phyloP scores from a whole-genome alignment of 192 early-diverging fungal genomes.

The Podila clonocystis region DNA sequence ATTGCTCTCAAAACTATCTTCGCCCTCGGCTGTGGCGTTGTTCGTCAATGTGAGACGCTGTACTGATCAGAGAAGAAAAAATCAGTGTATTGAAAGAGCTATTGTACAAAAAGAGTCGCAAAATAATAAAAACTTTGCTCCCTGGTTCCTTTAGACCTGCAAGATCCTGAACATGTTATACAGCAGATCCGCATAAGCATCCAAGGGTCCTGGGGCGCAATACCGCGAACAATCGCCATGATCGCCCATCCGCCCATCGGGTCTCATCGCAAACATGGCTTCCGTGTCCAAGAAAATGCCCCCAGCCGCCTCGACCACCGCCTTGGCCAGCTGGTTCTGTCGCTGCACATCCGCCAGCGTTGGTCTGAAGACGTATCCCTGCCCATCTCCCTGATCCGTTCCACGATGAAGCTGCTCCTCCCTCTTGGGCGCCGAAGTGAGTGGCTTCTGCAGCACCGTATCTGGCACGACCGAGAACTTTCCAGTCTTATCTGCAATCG shows the following conservation, averaged over 20 bases:
- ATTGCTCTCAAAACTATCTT: no score
- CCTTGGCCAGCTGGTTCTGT: conserved; percentile 61
- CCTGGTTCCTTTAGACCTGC: not conserved
- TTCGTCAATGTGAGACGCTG: no score
- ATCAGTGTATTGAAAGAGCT: no score
- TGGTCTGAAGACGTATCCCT: conserved; percentile 7
- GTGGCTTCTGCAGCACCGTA: conserved; percentile 40
- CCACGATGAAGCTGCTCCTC: conserved; percentile 15
- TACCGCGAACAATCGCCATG: conserved; percentile 60
- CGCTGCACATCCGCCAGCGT: conserved; percentile 53
- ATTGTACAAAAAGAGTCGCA: no score
- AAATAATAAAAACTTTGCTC: no score
- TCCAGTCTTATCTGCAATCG: conserved; percentile 20
- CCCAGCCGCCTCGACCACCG: conserved; percentile 59
- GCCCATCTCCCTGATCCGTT: conserved; percentile 1
- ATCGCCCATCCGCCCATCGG: conserved; percentile 65
- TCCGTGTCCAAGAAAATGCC: conserved; percentile 64
- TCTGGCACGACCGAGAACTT: conserved; percentile 10
- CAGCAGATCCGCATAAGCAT: conserved; percentile 55
- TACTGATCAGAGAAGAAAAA: no score
- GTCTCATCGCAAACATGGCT: conserved; percentile 53
- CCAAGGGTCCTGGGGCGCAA: conserved; percentile 67
- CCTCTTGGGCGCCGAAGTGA: conserved; percentile 34
- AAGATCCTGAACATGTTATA: conserved; percentile 46
- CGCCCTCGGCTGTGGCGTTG: no score